Conservation (phyloP, 306 rosid genomes). For the Hippophae gyantsensis region DNA sequence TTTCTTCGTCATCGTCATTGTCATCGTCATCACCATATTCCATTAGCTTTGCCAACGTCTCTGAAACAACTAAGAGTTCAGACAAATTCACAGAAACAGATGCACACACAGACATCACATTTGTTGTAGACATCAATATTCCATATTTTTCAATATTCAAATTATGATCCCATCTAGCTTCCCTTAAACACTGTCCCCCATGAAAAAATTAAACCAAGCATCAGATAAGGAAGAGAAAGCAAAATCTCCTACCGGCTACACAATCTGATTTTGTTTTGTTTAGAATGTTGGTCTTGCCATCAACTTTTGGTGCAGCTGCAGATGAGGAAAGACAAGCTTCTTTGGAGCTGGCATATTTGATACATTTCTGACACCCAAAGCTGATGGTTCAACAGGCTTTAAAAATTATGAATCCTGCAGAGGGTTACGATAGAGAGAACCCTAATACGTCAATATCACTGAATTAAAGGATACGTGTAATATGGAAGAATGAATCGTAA, state of each 20-base stretch:
- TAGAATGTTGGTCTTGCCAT: conserved; percentile 31
- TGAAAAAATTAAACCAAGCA: conserved; percentile 1
- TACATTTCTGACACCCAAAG: conserved; percentile 46
- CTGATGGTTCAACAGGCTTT: conserved; percentile 29
- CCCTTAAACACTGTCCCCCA: background rate
- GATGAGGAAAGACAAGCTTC: conserved; percentile 46
- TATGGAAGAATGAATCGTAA: too few species aligned
- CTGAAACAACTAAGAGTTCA: conserved; percentile 33
- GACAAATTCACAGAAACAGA: background rate
- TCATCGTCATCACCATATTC: conserved; percentile 97
- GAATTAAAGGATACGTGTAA: background rate
- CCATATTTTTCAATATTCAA: background rate
- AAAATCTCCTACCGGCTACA: conserved; percentile 61
- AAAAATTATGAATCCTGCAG: conserved; percentile 46
- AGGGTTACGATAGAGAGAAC: conserved; percentile 30
- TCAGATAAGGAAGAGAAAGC: background rate
- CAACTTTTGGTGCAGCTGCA: conserved; percentile 26
- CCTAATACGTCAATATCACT: conserved; percentile 30
- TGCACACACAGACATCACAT: conserved; percentile 1
- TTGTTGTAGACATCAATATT: background rate
- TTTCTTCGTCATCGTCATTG: conserved; percentile 60
- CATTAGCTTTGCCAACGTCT: conserved; percentile 80
- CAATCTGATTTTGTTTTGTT: conserved; percentile 32
- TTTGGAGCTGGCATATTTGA: conserved; percentile 75
- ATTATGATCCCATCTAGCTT: background rate